Conservation (phyloP, 257 asterid species). For the Lantana camara region DNA sequence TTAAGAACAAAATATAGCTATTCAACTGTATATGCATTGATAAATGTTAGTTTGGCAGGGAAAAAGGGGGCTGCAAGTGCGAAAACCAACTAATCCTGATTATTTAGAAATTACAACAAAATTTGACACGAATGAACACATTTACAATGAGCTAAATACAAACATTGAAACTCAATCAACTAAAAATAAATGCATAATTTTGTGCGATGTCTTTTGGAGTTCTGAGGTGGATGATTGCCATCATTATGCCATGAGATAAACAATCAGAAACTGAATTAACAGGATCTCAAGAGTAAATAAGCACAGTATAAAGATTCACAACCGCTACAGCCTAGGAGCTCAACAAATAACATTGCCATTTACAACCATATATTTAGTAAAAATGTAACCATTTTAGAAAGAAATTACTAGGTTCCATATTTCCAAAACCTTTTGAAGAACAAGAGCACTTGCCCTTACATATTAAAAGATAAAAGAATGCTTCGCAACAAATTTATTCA, state of each 20-base stretch:
- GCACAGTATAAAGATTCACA: neutral
- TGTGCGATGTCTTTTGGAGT: constrained; percentile 12
- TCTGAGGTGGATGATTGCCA: constrained; percentile 3
- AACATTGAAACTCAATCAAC: neutral
- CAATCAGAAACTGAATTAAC: neutral
- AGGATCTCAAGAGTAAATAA: constrained; percentile 3
- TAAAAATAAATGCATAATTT: neutral
- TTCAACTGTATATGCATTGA: neutral
- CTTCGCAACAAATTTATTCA: neutral
- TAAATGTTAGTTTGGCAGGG: constrained; percentile 15
- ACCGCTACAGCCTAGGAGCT: constrained; percentile 3
- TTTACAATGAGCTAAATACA: neutral
- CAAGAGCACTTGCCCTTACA: neutral
- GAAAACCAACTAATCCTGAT: constrained; percentile 7
- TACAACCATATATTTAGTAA: neutral
- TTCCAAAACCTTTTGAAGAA: neutral
- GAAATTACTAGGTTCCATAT: neutral
- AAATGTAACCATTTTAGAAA: neutral
- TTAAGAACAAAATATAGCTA: neutral
- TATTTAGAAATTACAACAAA: neutral
- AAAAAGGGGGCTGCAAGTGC: constrained; percentile 13
- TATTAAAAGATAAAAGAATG: constrained; percentile 3
- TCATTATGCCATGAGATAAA: neutral
- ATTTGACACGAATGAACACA: neutral
- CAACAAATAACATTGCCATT: constrained; percentile 11